Conservation (phyloP, 352 stramenopile genomes). For the Pythium aristosporum region DNA sequence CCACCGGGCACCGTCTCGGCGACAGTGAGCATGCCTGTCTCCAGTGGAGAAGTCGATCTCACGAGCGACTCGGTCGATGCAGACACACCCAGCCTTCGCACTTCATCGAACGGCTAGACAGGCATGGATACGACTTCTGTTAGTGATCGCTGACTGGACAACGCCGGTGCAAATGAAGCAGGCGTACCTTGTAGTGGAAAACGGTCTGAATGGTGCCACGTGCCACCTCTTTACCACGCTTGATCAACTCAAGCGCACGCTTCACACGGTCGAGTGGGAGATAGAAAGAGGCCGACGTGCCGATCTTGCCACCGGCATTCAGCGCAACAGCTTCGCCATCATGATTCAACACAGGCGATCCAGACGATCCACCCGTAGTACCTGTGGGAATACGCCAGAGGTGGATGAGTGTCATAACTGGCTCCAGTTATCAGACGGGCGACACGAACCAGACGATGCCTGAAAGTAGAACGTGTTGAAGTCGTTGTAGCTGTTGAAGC, state of each 20-base stretch:
- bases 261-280: constrained; percentile 88
- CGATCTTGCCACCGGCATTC: constrained; percentile 89
- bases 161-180: neutral
- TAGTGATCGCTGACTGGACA: neutral
- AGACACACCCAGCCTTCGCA: constrained; percentile 78
- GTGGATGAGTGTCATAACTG: neutral
- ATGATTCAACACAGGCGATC: constrained; percentile 87
- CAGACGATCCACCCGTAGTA: constrained; percentile 85
- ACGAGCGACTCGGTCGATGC: constrained; percentile 75
- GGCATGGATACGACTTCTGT: neutral
- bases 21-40: constrained; percentile 91
- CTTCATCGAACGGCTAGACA: constrained; percentile 84
- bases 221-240: constrained; percentile 61
- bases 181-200: constrained; percentile 79
- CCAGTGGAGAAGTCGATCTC: constrained; percentile 72
- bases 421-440: too few relatives aligned
- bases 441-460: constrained; percentile 62
- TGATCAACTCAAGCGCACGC: constrained; percentile 81
- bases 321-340: constrained; percentile 88
- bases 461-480: constrained; percentile 95
- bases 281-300: constrained; percentile 89
- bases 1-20: constrained; percentile 82
- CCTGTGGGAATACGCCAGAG: constrained; percentile 21
- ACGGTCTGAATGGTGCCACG: constrained; percentile 89
- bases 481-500: constrained; percentile 91